Evolutionary conservation across 2,329 filamentous ascomycete genomes (phyloP).

Genomic region (Beauveria brongniartii): DNA sequence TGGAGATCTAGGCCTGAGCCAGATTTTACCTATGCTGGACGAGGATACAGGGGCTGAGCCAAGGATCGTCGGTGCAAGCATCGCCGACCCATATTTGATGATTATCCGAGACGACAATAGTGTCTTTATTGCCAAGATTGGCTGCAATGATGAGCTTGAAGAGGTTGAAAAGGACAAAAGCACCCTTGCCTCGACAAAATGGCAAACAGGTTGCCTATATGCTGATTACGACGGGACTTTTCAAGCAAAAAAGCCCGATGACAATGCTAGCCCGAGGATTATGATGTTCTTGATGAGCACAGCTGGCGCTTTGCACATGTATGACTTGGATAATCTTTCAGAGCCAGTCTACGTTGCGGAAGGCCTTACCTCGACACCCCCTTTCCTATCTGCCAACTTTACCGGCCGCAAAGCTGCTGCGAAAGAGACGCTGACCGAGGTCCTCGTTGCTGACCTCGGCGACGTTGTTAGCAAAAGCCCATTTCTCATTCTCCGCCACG

Average conservation of each 20-base stretch:
- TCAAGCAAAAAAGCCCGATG: constrained; percentile 33
- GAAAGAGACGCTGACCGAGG: constrained; percentile 68
- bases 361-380: constrained; percentile 69
- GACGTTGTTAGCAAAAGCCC: constrained; percentile 62
- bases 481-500: constrained; percentile 74
- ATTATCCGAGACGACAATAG: constrained; percentile 79
- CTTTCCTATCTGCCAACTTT: constrained; percentile 65
- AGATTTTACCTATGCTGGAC: constrained; percentile 89
- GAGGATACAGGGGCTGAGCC: constrained; percentile 80
- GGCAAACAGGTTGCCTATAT: constrained; percentile 80
- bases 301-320: constrained; percentile 70
- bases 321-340: constrained; percentile 64
- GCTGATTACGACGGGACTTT: constrained; percentile 55
- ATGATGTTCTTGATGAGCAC: constrained; percentile 71
- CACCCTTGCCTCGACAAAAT: constrained; percentile 54
- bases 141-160: constrained; percentile 72
- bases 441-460: constrained; percentile 78
- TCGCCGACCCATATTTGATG: constrained; percentile 78
- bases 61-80: constrained; percentile 69
- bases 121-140: constrained; percentile 69
- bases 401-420: constrained; percentile 59
- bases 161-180: constrained; percentile 61
- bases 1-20: constrained; percentile 75
- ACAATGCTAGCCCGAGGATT: constrained; percentile 37
- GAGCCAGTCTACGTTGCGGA: constrained; percentile 67